Conservation (phyloP, 2,329 filamentous ascomycete species). For the Eutypella sp. region DNA sequence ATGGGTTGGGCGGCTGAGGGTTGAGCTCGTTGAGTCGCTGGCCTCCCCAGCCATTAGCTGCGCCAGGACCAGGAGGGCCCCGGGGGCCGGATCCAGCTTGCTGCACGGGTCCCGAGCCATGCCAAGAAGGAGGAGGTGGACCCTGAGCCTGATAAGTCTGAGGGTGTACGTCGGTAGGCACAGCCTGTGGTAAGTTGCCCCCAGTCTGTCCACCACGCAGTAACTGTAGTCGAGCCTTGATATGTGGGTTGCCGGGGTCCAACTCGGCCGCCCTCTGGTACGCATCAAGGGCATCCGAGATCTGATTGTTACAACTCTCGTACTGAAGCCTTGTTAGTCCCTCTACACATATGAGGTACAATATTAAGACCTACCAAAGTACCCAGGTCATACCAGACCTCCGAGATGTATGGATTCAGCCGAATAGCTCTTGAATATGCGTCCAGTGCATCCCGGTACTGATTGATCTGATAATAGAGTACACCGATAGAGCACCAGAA, state of each 20-base stretch:
- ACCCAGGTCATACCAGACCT: constrained; percentile 98
- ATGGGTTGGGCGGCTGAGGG: constrained; percentile 73
- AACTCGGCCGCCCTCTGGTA: constrained; percentile 93
- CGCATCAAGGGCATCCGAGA: constrained; percentile 89
- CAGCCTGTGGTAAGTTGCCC: constrained; percentile 68
- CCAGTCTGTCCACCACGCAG: constrained; percentile 75
- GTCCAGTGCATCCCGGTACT: constrained; percentile 95
- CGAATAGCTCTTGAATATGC: constrained; percentile 96
- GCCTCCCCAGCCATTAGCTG: constrained; percentile 49
- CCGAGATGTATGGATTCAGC: constrained; percentile 94
- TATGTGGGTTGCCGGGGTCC: constrained; percentile 88
- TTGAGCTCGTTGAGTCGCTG: constrained; percentile 73
- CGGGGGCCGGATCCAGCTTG: constrained; percentile 48
- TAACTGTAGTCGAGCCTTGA: constrained; percentile 88
- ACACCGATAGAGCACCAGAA: constrained; percentile 99
- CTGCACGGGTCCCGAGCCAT: constrained; percentile 61
- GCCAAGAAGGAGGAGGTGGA: constrained; percentile 86
- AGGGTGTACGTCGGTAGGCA: constrained; percentile 92
- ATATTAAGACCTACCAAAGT: constrained; percentile 66
- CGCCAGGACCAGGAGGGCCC: constrained; percentile 52
- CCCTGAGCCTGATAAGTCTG: constrained; percentile 86
- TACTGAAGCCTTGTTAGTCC: constrained; percentile 55
- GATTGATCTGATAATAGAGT: constrained; percentile 98
- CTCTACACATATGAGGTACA: constrained; percentile 1
- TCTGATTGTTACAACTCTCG: constrained; percentile 98